Evolutionary conservation across 768 basidiomycete genomes (phyloP), one percentile per base, ranked within the genome.

Genomic region (Piloderma croceum): DNA sequence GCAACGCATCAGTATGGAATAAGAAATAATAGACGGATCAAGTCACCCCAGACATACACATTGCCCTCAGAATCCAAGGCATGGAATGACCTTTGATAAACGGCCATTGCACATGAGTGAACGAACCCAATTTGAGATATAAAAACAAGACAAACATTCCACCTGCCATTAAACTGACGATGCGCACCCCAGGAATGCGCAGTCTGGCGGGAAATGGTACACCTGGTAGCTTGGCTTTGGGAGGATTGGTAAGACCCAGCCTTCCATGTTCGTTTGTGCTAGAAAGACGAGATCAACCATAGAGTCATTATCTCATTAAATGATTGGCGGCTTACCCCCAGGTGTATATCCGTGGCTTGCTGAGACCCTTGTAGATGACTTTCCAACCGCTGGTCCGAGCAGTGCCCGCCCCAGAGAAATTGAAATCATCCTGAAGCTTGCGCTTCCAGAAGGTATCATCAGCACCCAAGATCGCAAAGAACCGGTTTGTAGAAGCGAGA

Each of bases 381-480:
- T 82, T 84, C 79, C 83, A 93, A 11, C 89, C 89, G 32, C 62
- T 77, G 10, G 73, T 77, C 15, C 90, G 69, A 11, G 90, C 90
- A 1, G 83, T 90, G 31, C 71, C 74, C 29, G 72, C 67, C 3
- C 74, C 76, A 6, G 82, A 72, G 51, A 89, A 92, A 60, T 90
- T 88, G 67, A 79, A 91, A 55, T 92, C 90, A 23, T 61, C 58
- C 22, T 69, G 56, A 7, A 88, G 62, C 45, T 76, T 83, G 21
- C 75, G 69, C 55, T 79, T 81, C 90, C 90, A 93, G 44, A 90
- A 71, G 1, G 78, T 79, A 42, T 89, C 83, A 53, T 91, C 88
- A 10, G 72, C 65, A 53, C 74, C 76, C 19, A 84, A 50, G 10
- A 59, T 46, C 34, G 76, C 70, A 53, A 90, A 85, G 56, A 73